Conservation (phyloP, 2,329 filamentous ascomycete genomes). For the Cladosporium austrohemisphaericum region DNA sequence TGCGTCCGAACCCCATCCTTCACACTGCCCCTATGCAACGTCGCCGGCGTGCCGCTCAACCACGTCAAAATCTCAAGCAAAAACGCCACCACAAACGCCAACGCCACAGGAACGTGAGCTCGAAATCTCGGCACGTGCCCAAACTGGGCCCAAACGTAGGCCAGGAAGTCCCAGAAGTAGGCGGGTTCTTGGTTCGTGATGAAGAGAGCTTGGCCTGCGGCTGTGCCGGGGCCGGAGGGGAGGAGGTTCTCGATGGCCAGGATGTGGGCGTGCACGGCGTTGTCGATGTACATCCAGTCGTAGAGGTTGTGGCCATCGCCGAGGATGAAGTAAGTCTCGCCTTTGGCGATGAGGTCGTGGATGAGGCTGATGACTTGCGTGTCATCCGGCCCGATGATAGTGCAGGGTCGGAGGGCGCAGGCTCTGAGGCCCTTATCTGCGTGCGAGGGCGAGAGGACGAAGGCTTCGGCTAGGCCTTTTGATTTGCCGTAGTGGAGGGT, state of each 20-base stretch:
- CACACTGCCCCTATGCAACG: slow-evolving; percentile 52
- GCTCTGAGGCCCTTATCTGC: slow-evolving; percentile 32
- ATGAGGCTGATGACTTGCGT: slow-evolving; percentile 70
- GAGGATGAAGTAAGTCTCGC: slow-evolving; percentile 73
- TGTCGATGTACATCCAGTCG: slow-evolving; percentile 67
- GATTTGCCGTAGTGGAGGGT: slow-evolving; percentile 80
- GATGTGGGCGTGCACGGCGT: slow-evolving; percentile 74
- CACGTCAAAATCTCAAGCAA: slow-evolving; percentile 47
- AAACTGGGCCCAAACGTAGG: slow-evolving; percentile 68
- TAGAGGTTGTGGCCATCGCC: slow-evolving; percentile 69
- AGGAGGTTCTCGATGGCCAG: slow-evolving; percentile 74
- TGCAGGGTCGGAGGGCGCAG: slow-evolving; percentile 74
- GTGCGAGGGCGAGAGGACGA: slow-evolving; percentile 72
- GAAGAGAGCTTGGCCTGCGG: slow-evolving; percentile 77
- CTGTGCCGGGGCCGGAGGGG: slow-evolving; percentile 50
- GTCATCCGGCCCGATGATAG: slow-evolving; percentile 90
- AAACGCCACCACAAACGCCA: slow-evolving; percentile 49
- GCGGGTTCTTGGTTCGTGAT: slow-evolving; percentile 17
- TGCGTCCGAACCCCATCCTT: slow-evolving; percentile 51
- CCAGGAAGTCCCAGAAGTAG: slow-evolving; percentile 81
- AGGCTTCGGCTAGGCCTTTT: slow-evolving; percentile 78
- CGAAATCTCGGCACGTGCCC: slow-evolving; percentile 50
- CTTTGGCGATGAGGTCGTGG: slow-evolving; percentile 64
- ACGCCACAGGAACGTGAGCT: slow-evolving; percentile 44
- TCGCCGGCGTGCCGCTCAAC: slow-evolving; percentile 43